Base-by-base conservation (phyloP, 805 yeast species). In the Lipomyces yamadae region DNA sequence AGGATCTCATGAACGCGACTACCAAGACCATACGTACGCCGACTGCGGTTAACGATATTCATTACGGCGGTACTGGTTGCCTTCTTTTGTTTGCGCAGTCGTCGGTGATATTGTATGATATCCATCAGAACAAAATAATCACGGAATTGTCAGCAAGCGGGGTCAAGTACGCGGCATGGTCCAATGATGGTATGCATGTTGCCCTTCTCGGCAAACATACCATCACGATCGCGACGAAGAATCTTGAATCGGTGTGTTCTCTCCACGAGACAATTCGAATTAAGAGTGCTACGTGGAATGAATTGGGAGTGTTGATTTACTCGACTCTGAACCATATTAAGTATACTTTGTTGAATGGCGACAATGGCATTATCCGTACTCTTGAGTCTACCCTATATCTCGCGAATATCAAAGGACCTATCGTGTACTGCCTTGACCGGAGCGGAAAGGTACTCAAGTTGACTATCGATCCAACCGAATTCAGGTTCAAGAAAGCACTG, bases 251-350 rank as follows among this genome's bases (percentile, higher is more conserved):
- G 65, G 82, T 92, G 53, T 87, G 94, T 62, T 87, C 96, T 1
- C 84, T 92, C 86, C 98, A 92, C 77, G 99, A 95, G 82, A 94
- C 98, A 2, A 95, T 95, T 73, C 84, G 99, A 78, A 92, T 95
- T 75, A 95, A 95, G 82, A 88, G 96, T 80, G 98, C 97, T 58
- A 91, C 97, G 24, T 95, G 98, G 98, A 98, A 95, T 78, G 97
- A 92, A 73, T 82, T 90, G 59, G 94, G 94, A 62, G 97, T 96
- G 39, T 84, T 95, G 77, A 84, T 95, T 72, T 95, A 94, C 80
- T 89, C 98, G 29, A 95, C 99, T 6, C 83, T 95, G 78, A 94
- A 94, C 80, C 99, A 95, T 78, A 89, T 96, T 80, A 95, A 94
- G 80, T 95, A 94, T 79, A 89, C 94, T 58, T 82, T 95, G 75